Conservation (phyloP, 345 rosid genomes). For the Syzygium grande region DNA sequence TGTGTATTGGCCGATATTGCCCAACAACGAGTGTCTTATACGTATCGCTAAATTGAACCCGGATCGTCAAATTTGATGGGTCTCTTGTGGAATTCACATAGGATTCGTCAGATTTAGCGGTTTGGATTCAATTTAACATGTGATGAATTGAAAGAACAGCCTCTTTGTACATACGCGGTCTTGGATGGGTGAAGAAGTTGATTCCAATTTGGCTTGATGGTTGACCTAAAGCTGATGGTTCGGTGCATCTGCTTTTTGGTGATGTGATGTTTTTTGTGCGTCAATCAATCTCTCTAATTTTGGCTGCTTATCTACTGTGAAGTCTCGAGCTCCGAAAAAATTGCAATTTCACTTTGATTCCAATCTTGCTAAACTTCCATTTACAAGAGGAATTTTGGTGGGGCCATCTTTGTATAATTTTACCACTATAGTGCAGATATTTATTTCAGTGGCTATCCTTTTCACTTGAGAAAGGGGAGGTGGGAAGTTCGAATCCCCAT, state of each 20-base stretch:
- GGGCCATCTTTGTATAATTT: neutral
- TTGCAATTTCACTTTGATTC: neutral
- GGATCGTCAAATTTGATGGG: neutral
- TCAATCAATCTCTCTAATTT: neutral
- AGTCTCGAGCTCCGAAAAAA: neutral
- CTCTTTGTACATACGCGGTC: neutral
- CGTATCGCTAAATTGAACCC: neutral
- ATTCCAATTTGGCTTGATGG: neutral
- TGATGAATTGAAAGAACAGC: neutral
- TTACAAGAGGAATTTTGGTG: neutral
- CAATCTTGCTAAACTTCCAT: neutral
- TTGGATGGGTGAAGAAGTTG: neutral
- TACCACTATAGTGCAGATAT: neutral
- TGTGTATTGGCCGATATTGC: too few species aligned
- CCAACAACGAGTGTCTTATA: neutral
- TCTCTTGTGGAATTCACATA: neutral
- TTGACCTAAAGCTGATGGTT: neutral
- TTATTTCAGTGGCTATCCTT: too few species aligned
- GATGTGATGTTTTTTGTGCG: neutral
- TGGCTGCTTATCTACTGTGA: neutral
- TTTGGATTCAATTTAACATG: neutral
- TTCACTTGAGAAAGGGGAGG: too few species aligned
- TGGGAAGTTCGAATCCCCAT: too few species aligned
- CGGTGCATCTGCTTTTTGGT: neutral
- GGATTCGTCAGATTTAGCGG: neutral